A percentile compares a stretch with the other conserved stretches of the same genome.
Evolutionary conservation across 116 monocot genomes (phyloP).

Genomic region (Dioscorea cayenensis): DNA sequence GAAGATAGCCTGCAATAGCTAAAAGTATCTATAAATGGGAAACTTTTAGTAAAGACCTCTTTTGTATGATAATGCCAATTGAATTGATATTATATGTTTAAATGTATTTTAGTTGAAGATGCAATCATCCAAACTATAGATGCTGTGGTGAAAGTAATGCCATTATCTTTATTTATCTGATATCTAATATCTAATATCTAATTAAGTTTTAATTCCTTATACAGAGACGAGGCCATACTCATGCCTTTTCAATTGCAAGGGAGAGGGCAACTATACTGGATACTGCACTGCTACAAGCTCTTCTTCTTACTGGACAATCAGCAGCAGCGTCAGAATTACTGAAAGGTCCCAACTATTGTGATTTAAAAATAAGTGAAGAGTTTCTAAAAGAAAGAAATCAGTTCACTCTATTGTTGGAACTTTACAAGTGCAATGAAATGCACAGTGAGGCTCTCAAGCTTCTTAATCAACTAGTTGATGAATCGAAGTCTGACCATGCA

Average conservation of each 20-base stretch:
- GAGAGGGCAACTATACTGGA: slow-evolving; percentile 82
- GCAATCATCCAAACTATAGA: too few relatives aligned
- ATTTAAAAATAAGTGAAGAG: slow-evolving; percentile 84
- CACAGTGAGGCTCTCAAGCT: slow-evolving; percentile 90
- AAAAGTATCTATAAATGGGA: too few relatives aligned
- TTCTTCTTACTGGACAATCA: slow-evolving; percentile 79
- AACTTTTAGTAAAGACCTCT: too few relatives aligned
- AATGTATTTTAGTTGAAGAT: too few relatives aligned
- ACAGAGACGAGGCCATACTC: slow-evolving; percentile 56
- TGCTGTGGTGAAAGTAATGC: not conserved
- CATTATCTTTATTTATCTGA: not conserved
- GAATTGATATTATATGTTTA: too few relatives aligned
- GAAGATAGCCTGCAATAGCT: too few relatives aligned
- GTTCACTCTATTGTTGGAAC: slow-evolving; percentile 62
- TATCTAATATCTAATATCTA: slow-evolving; percentile 16
- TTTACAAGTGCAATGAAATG: slow-evolving; percentile 86
- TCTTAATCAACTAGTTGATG: slow-evolving; percentile 69
- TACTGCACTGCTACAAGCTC: slow-evolving; percentile 84
- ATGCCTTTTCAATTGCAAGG: slow-evolving; percentile 79
- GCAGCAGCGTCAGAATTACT: slow-evolving; percentile 59
- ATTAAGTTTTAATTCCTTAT: slow-evolving; percentile 14
- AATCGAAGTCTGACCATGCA: slow-evolving; percentile 38
- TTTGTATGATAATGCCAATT: too few relatives aligned
- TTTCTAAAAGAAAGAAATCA: slow-evolving; percentile 56
- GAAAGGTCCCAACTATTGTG: slow-evolving; percentile 94